Base-by-base conservation (phyloP, 352 stramenopile species). In the Phytopythium helicoides region DNA sequence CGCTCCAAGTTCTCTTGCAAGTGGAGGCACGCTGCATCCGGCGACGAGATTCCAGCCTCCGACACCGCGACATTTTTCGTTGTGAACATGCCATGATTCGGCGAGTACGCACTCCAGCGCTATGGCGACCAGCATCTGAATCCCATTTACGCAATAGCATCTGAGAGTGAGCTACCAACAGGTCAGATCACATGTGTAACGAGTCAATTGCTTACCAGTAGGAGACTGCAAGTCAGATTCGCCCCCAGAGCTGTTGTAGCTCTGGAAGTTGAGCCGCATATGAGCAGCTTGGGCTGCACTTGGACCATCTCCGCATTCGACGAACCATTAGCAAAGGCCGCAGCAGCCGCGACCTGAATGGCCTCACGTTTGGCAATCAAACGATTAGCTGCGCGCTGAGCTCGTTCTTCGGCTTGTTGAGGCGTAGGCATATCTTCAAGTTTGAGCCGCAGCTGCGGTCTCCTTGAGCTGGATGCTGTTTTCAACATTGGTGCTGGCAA, bases 61-160 rank as follows among this genome's bases (percentile, higher is more conserved):
- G 82, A 93, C 16, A 94, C 69, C 3, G 76, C 77, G 6, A 94
- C 82, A 34, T 70, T 92, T 44, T 82, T 89, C 2, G 82, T 94
- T 12, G 82, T 94, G 26, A 94, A 93, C 78, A 90, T 91, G 36
- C 85, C 85, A 38, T 92, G 80, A 58, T 92, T 94, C 1, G 85
- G 85, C 40, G 85, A 94, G 56, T 93, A 94, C 25, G 82, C 81
- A 54, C 85, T 93, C n/a, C 77, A 28, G 60, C 71, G 44, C 85
- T 92, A 56, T 87, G 76, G 0, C 85, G 64, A 16, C 66, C 81
- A 53, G 61, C 50, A 40, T 82, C 67, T 82, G 41, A 38, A 63
- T 37, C 16, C 54, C 47, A 21, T 15, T 1, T 25, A 38, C 35
- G n/a, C n/a, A n/a, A n/a, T n/a, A n/a, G n/a, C n/a, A n/a, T n/a